Conservation (phyloP, 306 rosid genomes). For the Senna siamea region DNA sequence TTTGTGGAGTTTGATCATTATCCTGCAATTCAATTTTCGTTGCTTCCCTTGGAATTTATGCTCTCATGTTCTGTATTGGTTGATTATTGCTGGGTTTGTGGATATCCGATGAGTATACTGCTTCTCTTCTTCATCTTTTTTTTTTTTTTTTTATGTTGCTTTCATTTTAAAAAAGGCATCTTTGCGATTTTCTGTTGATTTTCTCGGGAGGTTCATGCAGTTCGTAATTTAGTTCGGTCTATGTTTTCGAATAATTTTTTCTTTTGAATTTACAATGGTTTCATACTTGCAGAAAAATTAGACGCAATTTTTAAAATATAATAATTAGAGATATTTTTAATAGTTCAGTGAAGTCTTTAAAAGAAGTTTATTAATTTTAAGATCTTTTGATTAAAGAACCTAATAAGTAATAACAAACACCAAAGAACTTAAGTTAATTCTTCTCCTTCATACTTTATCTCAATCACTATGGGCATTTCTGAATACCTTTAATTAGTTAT, state of each 20-base stretch:
- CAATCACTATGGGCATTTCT: background rate
- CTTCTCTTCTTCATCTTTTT: background rate
- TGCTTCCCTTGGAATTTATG: background rate
- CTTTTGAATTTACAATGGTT: background rate
- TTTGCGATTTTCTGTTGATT: background rate
- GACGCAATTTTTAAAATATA: background rate
- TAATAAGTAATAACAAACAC: too few relatives aligned
- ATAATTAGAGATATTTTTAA: too few relatives aligned
- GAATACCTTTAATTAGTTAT: background rate
- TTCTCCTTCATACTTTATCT: background rate
- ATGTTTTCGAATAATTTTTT: background rate
- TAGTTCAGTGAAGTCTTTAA: background rate
- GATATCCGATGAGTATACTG: background rate
- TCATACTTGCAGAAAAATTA: background rate
- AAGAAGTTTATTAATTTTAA: background rate
- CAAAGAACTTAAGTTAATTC: too few relatives aligned
- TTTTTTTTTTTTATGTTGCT: background rate
- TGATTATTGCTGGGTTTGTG: background rate
- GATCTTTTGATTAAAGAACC: too few relatives aligned
- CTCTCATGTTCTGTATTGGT: background rate
- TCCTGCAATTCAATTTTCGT: background rate
- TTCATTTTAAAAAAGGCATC: background rate
- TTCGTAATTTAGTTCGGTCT: background rate
- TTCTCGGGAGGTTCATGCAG: background rate
- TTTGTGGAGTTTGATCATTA: background rate